These are phyloP conservation scores for Priceomyces melissophilus DNA, from an alignment of 805 yeast genomes.

Conservation along the genomic window DNA sequence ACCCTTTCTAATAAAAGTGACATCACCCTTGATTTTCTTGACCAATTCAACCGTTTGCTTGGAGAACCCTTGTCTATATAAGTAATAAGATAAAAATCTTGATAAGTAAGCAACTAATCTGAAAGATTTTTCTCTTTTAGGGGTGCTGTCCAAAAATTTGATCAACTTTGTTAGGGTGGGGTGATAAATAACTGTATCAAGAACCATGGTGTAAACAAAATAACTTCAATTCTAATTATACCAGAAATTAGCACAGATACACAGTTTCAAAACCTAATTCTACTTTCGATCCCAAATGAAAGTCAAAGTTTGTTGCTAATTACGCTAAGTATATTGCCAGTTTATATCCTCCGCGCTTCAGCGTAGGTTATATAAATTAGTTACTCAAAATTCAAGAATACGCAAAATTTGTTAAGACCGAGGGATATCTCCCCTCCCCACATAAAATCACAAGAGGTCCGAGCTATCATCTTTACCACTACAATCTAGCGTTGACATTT, in stretches of 20 bases:
- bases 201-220: slow-evolving; percentile 46
- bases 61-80: slow-evolving; percentile 53
- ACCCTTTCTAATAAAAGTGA: slow-evolving; percentile 75
- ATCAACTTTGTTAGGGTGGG: slow-evolving; percentile 64
- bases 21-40: slow-evolving; percentile 56
- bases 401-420: slow-evolving; percentile 1
- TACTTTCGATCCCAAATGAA: too few species aligned
- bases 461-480: too few species aligned
- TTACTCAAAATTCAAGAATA: too few species aligned
- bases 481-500: too few species aligned
- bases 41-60: slow-evolving; percentile 45
- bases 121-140: slow-evolving; percentile 78
- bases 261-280: too few species aligned
- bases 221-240: not conserved
- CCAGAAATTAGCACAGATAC: too few species aligned
- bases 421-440: not conserved
- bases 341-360: too few species aligned
- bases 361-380: too few species aligned
- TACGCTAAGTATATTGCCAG: too few species aligned
- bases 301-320: too few species aligned
- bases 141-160: slow-evolving; percentile 59
- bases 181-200: slow-evolving; percentile 67
- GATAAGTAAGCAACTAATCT: slow-evolving; percentile 79
- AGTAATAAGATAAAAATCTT: slow-evolving; percentile 64
- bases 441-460: slow-evolving; percentile 1